Conservation (phyloP, 768 basidiomycete genomes). For the Neoboletus subvelutipes region DNA sequence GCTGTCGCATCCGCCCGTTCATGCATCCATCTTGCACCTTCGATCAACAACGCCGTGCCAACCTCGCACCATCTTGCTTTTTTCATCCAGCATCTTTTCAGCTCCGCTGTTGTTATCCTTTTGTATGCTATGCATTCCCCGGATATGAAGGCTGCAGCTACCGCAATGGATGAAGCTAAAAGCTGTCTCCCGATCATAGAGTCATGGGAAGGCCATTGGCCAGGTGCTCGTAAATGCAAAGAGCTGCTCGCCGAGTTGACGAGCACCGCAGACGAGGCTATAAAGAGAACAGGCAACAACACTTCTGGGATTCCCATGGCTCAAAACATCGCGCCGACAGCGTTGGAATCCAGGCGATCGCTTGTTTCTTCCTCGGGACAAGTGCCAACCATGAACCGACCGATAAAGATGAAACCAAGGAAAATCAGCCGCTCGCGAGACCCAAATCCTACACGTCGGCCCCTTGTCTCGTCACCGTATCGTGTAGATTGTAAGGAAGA, state of each 20-base stretch:
- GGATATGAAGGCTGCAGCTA: slow-evolving; percentile 59
- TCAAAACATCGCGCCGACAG: slow-evolving; percentile 32
- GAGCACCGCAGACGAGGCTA: slow-evolving; percentile 68
- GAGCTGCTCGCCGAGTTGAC: slow-evolving; percentile 71
- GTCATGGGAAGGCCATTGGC: slow-evolving; percentile 85
- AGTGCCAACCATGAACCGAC: slow-evolving; percentile 47
- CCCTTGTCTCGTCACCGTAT: slow-evolving; percentile 62
- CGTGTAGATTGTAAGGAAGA: slow-evolving; percentile 58
- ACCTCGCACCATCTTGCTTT: slow-evolving; percentile 85
- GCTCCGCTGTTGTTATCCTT: slow-evolving; percentile 81
- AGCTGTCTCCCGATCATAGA: slow-evolving; percentile 69
- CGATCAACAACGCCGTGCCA: slow-evolving; percentile 80
- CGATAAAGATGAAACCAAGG: slow-evolving; percentile 49
- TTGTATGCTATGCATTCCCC: slow-evolving; percentile 83
- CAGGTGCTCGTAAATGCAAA: slow-evolving; percentile 84
- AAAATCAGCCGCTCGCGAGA: slow-evolving; percentile 62
- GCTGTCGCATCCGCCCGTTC: slow-evolving; percentile 83
- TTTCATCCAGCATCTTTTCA: slow-evolving; percentile 88
- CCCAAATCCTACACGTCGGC: slow-evolving; percentile 49
- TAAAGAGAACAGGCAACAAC: slow-evolving; percentile 35
- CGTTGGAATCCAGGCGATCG: slow-evolving; percentile 55
- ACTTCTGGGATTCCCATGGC: slow-evolving; percentile 24
- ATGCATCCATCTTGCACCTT: slow-evolving; percentile 81
- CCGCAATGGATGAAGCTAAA: slow-evolving; percentile 82
- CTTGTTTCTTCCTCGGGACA: slow-evolving; percentile 44